Base-by-base conservation (phyloP, 2,329 filamentous ascomycete genomes). In the Sordariomycetes sp. region DNA sequence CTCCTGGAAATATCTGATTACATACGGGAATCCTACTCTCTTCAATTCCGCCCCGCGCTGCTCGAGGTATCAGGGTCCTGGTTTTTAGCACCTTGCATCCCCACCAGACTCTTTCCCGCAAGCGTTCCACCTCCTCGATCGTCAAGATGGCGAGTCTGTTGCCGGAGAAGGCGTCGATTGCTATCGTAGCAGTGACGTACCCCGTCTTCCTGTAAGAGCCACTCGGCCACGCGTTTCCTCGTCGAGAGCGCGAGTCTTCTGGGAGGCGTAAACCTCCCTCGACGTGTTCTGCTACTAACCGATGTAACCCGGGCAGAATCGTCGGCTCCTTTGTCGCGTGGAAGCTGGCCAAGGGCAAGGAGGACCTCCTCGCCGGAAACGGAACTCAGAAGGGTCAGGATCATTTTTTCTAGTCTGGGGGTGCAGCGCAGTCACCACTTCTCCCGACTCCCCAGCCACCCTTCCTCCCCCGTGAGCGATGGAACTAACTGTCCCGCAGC, bases 171-270 rank as follows among this genome's bases (percentile, higher is more conserved):
- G 88, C 88, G 68, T 92, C 89, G 35, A 91, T 93, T 76, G 88
- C 88, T 77, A 78, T 93, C 69, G 87, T 94, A 69, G 93, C 92
- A 69, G 74, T 90, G 57, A 90, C 87, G 55, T 92, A 91, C 74
- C 87, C 80, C 62, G 76, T 79, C 55, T 94, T 94, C 69, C 74
- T 94, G 89, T 93, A 76, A 59, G 82, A 64, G 8, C 14, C 40
- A 8, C 18, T n/a, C 7, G 40, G 18, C 3, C 7, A n/a, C 40
- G 40, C 40, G 40, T n/a, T 18, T n/a, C 18, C 40, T 16, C 11
- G 18, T 40, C 12, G 18, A 18, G 37, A 40, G 40, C 16, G 40
- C 16, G 16, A 7, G 40, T 6, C 16, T 46, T 46, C 40, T 18
- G 11, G 16, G 16, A n/a, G 16, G 40, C 16, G 40, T 7, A 46